A percentile compares a stretch with the other conserved stretches of the same genome.
Evolutionary conservation across 139 green algal species (phyloP).

Genomic region (Gonium pectorale): DNA sequence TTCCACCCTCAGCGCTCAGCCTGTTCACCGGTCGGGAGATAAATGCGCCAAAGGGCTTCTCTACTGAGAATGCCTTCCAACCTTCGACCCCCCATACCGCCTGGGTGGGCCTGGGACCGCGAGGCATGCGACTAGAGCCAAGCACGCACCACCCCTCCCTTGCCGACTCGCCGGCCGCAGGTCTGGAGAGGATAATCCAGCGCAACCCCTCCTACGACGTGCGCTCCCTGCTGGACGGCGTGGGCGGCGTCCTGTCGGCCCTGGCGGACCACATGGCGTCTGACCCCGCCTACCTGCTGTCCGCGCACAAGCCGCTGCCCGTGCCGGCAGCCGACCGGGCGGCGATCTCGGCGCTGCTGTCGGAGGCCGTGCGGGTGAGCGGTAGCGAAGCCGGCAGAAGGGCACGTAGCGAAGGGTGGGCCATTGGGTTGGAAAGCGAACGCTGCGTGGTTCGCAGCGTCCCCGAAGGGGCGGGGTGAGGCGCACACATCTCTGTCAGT

Average conservation of each 20-base stretch:
- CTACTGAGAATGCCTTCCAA: too few relatives aligned
- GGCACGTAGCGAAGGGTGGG: too few relatives aligned
- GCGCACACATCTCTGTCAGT: too few relatives aligned
- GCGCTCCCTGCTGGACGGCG: slow-evolving; percentile 68
- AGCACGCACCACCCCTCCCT: neutral
- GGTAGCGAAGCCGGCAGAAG: neutral
- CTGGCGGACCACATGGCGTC: slow-evolving; percentile 45
- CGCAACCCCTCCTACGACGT: slow-evolving; percentile 79
- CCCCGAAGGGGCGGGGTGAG: too few relatives aligned
- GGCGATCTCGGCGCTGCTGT: slow-evolving; percentile 52
- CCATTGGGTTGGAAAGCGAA: too few relatives aligned
- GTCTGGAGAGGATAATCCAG: slow-evolving; percentile 74
- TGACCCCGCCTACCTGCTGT: slow-evolving; percentile 68
- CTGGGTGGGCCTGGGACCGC: too few relatives aligned
- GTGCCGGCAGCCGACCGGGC: slow-evolving; percentile 55
- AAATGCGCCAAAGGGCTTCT: too few relatives aligned
- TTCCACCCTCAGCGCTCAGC: too few relatives aligned
- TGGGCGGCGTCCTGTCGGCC: slow-evolving; percentile 35
- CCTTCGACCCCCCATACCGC: too few relatives aligned
- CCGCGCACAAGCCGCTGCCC: slow-evolving; percentile 56
- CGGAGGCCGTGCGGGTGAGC: slow-evolving; percentile 67
- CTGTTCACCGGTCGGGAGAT: too few relatives aligned
- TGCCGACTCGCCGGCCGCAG: slow-evolving; percentile 24
- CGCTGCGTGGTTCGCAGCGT: too few relatives aligned
- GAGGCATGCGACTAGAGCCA: too few relatives aligned